Evolutionary conservation across 31 red algal genomes (phyloP), one percentile per base, ranked within the genome.

Genomic region (Porphyra umbilicalis): DNA sequence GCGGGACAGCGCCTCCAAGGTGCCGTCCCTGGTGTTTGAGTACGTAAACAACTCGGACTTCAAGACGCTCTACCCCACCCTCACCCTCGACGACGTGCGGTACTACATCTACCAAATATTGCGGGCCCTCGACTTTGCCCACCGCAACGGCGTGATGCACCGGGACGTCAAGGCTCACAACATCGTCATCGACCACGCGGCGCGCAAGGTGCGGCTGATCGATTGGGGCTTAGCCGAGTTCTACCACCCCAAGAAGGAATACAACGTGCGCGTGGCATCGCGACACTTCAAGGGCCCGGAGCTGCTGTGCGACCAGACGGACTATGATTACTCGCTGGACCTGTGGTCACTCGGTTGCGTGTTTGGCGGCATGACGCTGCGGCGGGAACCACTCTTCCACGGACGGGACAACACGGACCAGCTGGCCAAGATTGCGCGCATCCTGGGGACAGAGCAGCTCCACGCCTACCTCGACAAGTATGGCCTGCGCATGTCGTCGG

Each of bases 201-300:
- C 80, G n/a, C 85, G 88, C 36, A 82, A 93, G 82, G 79, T 92
- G 25, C 87, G 91, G 25, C 77, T 98, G 38, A 98, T 98, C 74
- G 96, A 98, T 77, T 98, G 92, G 96, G 96, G 96, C 38, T 90
- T 98, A 7, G 96, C 96, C 71, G 96, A 98, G 87, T 95, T 95
- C 68, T 98, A 98, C 67, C 91, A 91, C 75, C 93, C 92, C 25
- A 80, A 92, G 67, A 95, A 92, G 83, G 90, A 95, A 85, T 98
- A 95, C 90, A 98, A 98, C 83, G 96, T 98, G 35, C 84, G 96
- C 38, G 96, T 98, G 35, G 96, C 96, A 10, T 98, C 96, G 6
- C 87, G 93, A 14, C 93, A 98, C 82, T 98, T 95, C 87, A 98
- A 98, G 85, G 93, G 93, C 25, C 96, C 96, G 25, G 96, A 98